Evolutionary conservation across 1,284 basidiomycete species (phyloP).

Genomic region (Austropuccinia psidii): DNA sequence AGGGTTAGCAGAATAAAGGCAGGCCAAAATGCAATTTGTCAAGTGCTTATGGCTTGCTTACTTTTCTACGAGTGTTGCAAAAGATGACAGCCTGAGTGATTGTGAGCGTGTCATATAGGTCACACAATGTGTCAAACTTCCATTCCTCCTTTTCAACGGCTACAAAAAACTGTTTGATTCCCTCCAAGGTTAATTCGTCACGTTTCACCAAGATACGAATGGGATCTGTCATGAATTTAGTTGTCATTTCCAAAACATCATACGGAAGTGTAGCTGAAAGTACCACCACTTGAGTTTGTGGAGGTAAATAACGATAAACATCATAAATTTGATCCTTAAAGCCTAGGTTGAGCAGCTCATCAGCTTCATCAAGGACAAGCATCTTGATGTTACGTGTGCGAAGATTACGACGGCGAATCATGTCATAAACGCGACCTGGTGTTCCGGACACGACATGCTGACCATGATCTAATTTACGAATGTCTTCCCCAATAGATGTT

Average conservation of each 20-base stretch:
- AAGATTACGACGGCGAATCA: slow-evolving; percentile 43
- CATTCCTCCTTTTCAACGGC: slow-evolving; percentile 45
- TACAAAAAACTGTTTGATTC: slow-evolving; percentile 46
- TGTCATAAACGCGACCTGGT: slow-evolving; percentile 44
- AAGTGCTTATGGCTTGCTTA: background rate
- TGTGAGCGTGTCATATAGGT: slow-evolving; percentile 44
- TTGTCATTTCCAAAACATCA: slow-evolving; percentile 45
- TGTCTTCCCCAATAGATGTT: slow-evolving; percentile 44
- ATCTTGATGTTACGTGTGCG: slow-evolving; percentile 44
- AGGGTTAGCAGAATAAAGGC: background rate
- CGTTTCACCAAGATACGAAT: slow-evolving; percentile 48
- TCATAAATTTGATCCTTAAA: slow-evolving; percentile 46
- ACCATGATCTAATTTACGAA: slow-evolving; percentile 42
- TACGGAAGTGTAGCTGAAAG: slow-evolving; percentile 44
- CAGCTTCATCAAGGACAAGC: slow-evolving; percentile 44
- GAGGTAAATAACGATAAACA: slow-evolving; percentile 40
- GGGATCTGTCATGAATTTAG: slow-evolving; percentile 45
- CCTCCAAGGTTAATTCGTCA: slow-evolving; percentile 46
- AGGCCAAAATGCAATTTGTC: background rate
- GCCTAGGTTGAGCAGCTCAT: slow-evolving; percentile 43
- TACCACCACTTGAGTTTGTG: slow-evolving; percentile 40
- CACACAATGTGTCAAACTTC: slow-evolving; percentile 45
- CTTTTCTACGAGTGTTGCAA: slow-evolving; percentile 47
- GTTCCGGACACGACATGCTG: slow-evolving; percentile 44
- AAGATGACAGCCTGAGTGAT: slow-evolving; percentile 48